Conservation (phyloP, 2,329 filamentous ascomycete genomes). For the Eutypella sp. region DNA sequence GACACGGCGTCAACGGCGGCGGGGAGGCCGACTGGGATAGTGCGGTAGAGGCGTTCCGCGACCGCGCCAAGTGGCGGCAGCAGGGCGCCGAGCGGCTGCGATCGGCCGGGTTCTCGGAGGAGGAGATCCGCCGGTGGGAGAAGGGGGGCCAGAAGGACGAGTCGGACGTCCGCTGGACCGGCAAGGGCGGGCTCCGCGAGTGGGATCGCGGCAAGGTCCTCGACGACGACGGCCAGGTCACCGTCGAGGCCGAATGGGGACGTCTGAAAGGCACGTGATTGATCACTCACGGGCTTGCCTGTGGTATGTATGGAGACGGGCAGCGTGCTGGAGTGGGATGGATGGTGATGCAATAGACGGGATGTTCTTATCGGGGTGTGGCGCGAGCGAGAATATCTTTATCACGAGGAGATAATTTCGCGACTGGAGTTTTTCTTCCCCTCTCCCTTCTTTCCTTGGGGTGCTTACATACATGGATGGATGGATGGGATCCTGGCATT, state of each 20-base stretch:
- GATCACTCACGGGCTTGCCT: no score
- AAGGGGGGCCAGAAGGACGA: slow-evolving; percentile 56
- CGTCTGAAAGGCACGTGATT: slow-evolving; percentile 6
- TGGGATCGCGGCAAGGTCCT: slow-evolving; percentile 54
- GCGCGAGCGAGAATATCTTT: no score
- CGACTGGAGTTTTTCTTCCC: no score
- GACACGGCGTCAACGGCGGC: slow-evolving; percentile 35
- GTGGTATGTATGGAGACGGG: no score
- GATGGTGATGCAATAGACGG: no score
- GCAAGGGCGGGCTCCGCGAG: slow-evolving; percentile 57
- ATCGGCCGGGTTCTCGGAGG: slow-evolving; percentile 72
- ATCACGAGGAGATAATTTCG: no score
- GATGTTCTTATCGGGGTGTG: no score
- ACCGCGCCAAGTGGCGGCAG: slow-evolving; percentile 73
- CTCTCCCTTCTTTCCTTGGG: no score
- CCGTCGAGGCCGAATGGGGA: slow-evolving; percentile 12
- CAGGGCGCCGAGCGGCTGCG: slow-evolving; percentile 72
- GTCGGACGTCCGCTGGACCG: slow-evolving; percentile 68
- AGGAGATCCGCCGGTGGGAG: slow-evolving; percentile 69
- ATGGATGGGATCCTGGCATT: no score
- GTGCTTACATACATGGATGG: neutral
- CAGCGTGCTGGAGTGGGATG: no score
- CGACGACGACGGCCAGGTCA: slow-evolving; percentile 11
- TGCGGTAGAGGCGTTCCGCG: slow-evolving; percentile 70
- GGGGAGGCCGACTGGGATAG: slow-evolving; percentile 62